Evolutionary conservation across 108 stramenopile genomes (phyloP).

Genomic region (Fragilariopsis cylindrus): DNA sequence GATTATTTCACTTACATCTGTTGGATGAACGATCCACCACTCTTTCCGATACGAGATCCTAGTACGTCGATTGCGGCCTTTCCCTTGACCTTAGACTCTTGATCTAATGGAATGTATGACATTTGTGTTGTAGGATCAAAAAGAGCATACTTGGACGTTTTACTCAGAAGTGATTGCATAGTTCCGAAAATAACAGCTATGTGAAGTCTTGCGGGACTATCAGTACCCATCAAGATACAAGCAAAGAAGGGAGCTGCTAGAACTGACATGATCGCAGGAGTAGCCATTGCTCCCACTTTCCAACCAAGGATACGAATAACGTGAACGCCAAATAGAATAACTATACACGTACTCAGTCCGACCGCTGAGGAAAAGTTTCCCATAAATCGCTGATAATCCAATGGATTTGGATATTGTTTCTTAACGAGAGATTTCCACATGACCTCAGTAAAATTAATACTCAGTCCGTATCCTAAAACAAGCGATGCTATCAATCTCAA

Average conservation of each 20-base stretch:
- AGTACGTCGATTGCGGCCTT: conserved; percentile 96
- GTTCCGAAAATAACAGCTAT: conserved; percentile 88
- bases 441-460: conserved; percentile 96
- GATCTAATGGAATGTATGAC: conserved; percentile 96
- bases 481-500: conserved; percentile 87
- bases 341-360: conserved; percentile 82
- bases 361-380: conserved; percentile 89
- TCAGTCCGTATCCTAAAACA: conserved; percentile 93
- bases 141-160: conserved; percentile 91
- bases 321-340: conserved; percentile 93
- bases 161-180: conserved; percentile 86
- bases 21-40: conserved; percentile 93
- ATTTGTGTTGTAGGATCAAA: conserved; percentile 90
- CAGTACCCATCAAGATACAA: conserved; percentile 79
- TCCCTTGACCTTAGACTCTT: conserved; percentile 95
- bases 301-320: conserved; percentile 91
- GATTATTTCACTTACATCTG: conserved; percentile 43
- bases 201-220: conserved; percentile 62
- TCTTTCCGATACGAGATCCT: conserved; percentile 94
- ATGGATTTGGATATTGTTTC: conserved; percentile 84
- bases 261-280: conserved; percentile 87
- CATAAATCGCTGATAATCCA: conserved; percentile 96
- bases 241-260: conserved; percentile 90
- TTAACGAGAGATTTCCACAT: conserved; percentile 97
- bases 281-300: conserved; percentile 91